phyloP scores from a whole-genome alignment of 2,329 filamentous ascomycete genomes.

The Pseudogymnoascus verrucosus region DNA sequence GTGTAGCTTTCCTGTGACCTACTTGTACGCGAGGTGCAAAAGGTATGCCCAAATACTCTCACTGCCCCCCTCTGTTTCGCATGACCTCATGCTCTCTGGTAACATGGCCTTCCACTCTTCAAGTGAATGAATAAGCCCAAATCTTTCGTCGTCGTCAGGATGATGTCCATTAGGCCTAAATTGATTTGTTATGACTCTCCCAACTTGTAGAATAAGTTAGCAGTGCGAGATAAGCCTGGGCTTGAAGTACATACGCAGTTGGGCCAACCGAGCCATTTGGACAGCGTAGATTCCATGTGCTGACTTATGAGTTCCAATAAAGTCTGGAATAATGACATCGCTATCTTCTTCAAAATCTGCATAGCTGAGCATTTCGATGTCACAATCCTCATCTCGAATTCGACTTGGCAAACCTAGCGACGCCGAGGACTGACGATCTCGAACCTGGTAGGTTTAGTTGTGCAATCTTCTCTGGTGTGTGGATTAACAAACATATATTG shows the following conservation, averaged over 20 bases:
- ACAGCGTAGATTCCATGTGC: constrained; percentile 30
- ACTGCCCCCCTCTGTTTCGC: neutral
- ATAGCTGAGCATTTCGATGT: constrained; percentile 32
- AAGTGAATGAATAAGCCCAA: neutral
- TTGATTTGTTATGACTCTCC: constrained; percentile 32
- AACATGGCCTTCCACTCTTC: constrained; percentile 5
- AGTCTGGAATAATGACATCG: constrained; percentile 18
- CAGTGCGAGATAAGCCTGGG: neutral
- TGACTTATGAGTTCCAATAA: constrained; percentile 27
- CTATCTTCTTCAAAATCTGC: constrained; percentile 32
- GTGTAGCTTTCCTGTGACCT: neutral
- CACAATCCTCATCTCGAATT: constrained; percentile 42
- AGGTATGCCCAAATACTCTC: constrained; percentile 30
- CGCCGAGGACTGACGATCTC: constrained; percentile 38
- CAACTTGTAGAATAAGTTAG: constrained; percentile 20
- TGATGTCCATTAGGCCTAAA: constrained; percentile 20
- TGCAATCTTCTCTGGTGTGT: neutral
- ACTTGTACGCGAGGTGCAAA: constrained; percentile 39
- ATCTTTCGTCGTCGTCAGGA: constrained; percentile 2
- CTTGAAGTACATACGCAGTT: constrained; percentile 24
- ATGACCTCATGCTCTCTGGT: neutral
- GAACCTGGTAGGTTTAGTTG: neutral
- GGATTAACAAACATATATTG: neutral
- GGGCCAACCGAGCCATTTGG: constrained; percentile 33
- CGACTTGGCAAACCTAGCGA: constrained; percentile 38